Conservation (phyloP, 129 eudicot genomes). For the Flaveria sonorensis region DNA sequence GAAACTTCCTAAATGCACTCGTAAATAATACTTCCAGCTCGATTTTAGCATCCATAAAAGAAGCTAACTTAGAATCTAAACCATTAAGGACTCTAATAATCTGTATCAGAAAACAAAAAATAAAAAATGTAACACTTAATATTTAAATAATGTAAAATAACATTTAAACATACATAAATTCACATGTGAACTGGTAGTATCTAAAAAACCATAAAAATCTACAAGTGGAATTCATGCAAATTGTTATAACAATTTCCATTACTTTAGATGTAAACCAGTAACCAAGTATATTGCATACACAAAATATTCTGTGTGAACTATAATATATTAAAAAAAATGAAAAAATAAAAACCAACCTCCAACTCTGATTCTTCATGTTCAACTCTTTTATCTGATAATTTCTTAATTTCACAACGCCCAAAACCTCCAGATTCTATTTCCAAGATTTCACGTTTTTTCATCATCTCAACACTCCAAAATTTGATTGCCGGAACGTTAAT, state of each 20-base stretch:
- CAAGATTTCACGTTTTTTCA: background rate
- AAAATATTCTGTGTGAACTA: background rate
- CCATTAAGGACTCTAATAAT: background rate
- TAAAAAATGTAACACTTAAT: background rate
- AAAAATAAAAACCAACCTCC: background rate
- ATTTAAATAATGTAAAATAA: background rate
- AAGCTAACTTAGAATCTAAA: background rate
- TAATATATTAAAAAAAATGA: background rate
- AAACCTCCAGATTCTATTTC: slow-evolving; percentile 2
- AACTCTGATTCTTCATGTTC: background rate
- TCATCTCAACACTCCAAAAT: slow-evolving; percentile 6
- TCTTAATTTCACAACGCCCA: background rate
- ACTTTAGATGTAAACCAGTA: background rate
- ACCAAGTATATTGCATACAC: background rate
- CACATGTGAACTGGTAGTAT: background rate
- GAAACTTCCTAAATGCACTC: background rate
- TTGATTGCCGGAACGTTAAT: background rate
- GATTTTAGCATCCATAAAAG: background rate
- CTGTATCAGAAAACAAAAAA: background rate
- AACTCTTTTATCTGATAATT: background rate
- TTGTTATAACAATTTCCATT: too few species aligned
- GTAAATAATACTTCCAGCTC: background rate
- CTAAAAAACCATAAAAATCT: background rate
- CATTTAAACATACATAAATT: background rate
- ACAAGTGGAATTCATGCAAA: background rate